Base-by-base conservation (phyloP, 1,139 yeast genomes). In the Kluyveromyces marxianus region DNA sequence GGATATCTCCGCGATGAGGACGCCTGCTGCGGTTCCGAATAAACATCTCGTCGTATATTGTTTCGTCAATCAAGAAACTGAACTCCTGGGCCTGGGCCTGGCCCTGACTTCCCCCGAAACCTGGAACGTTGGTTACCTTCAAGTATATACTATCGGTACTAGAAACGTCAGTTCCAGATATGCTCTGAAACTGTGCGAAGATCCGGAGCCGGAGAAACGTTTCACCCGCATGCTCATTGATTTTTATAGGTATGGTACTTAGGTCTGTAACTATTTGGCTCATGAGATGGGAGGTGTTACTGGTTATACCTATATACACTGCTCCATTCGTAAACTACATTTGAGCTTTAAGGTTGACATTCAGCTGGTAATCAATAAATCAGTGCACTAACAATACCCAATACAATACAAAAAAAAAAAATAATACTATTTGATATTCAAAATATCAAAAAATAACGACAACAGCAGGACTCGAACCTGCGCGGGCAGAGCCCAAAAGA, bases 401-500 rank as follows among this genome's bases (percentile, higher is more conserved):
- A 14, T 29, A 29, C 31, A 29, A 29, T 7, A 7, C 31, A 29
- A 29, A 29, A 29, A 29, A 29, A 29, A 10, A 32, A 32, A 32
- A 32, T n/a, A n/a, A n/a, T n/a, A n/a, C n/a, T n/a, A n/a, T n/a
- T n/a, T 32, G 8, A 32, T 10, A 32, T 14, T 14, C 25, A 6
- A 33, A 7, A 39, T 31, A 32, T 6, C 26, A 48, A 50, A 50
- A 54, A 50, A 45, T 44, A 50, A 45, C 58, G 58, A 54, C 58
- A 55, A 56, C 59, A 50, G 58, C 60, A 55, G 60, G 59, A 55
- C 55, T 55, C 53, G 58, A 54, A 55, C 59, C 55, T 50, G 57
- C 57, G 59, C 59, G 58, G 58, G 58, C 59, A 56, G 56, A 55
- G 60, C 60, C 59, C 60, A 56, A 56, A 56, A 56, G 60, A 56